Evolutionary conservation across 2,329 filamentous ascomycete species (phyloP), one percentile per base, ranked within the genome.

Genomic region (Sclerotinia glacialis): DNA sequence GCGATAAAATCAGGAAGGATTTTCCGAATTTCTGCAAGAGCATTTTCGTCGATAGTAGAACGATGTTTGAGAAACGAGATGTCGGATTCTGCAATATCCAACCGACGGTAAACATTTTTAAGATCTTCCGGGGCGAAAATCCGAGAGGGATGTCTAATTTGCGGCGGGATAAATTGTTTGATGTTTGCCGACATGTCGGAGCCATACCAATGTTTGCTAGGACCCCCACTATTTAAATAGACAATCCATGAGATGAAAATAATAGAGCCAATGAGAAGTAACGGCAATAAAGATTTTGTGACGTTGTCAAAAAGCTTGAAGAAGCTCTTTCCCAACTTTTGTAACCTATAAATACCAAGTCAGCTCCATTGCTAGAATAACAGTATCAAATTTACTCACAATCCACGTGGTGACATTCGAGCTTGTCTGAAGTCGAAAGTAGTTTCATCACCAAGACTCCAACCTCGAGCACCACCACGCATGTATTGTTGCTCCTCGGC

Each of bases 1-100:
- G 84, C 82, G 5, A 91, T 78, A 12, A 83, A 71, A 16, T 82
- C 79, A 0, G 89, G 89, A 3, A 91, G 76, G 5, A 83, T 77
- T 0, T 77, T 71, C 56, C 83, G 74, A 3, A 89, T 73, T 5
- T 72, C 69, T 5, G 71, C 61, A 37, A 78, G 62, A 2, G 76
- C 67, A 44, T 80, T 79, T 18, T 79, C 71, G 6, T 74, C 69
- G 18, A 76, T 46, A 26, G 68, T 62, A 5, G 54, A 59, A 42
- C 64, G 63, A 28, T 49, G 67, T 55, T 67, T 71, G 8, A 72
- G 63, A 21, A 56, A 58, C 6, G 58, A 52, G 26, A 76, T 67
- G 37, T 74, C 67, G 34, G 69, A 64, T 55, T 76, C 72, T 40
- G 73, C 65, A 47, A 56, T 62, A 6, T 52, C 67, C 21, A 76